Evolutionary conservation across 495 filamentous ascomycete genomes (phyloP).

Genomic region (Penicillium subrubescens): DNA sequence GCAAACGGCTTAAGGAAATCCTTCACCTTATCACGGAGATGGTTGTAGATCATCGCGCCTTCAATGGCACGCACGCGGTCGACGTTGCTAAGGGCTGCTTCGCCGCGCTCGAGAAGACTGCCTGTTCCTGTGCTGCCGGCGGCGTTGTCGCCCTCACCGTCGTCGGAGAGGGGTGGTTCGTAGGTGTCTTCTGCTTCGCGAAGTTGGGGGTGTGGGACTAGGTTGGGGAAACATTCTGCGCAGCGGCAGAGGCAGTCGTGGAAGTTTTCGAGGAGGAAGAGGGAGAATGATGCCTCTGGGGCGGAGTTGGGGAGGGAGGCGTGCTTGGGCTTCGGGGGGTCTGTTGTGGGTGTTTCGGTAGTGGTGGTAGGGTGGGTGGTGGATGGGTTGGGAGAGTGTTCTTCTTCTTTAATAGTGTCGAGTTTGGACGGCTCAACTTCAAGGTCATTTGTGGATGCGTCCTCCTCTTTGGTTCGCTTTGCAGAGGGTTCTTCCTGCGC

Average conservation of each 20-base stretch:
- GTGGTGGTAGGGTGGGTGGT: background rate
- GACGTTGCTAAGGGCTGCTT: constrained; percentile 84
- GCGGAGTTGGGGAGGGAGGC: constrained; percentile 46
- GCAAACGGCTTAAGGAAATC: constrained; percentile 91
- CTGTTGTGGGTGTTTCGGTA: constrained; percentile 4
- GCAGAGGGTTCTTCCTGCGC: constrained; percentile 37
- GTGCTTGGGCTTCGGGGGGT: constrained; percentile 44
- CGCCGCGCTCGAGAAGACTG: constrained; percentile 84
- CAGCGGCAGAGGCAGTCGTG: constrained; percentile 79
- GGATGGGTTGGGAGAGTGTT: constrained; percentile 16
- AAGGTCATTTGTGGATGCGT: constrained; percentile 1
- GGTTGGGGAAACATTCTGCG: constrained; percentile 70
- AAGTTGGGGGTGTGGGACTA: constrained; percentile 71
- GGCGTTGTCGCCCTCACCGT: constrained; percentile 43
- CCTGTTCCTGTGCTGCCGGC: constrained; percentile 61
- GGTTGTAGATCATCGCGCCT: constrained; percentile 96
- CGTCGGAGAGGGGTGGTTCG: constrained; percentile 79
- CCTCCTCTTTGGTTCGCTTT: constrained; percentile 62
- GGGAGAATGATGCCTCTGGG: constrained; percentile 63
- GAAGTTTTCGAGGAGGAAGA: constrained; percentile 79
- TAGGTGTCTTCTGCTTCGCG: constrained; percentile 93
- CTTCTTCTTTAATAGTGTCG: constrained; percentile 27
- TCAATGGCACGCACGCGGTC: constrained; percentile 93
- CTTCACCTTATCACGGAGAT: constrained; percentile 91
- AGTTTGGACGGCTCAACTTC: constrained; percentile 27